A percentile compares a stretch with the other conserved stretches of the same genome.
These are phyloP conservation scores for Colletotrichum costaricense DNA, from an alignment of 2,329 filamentous ascomycete genomes.

Conservation along the genomic window DNA sequence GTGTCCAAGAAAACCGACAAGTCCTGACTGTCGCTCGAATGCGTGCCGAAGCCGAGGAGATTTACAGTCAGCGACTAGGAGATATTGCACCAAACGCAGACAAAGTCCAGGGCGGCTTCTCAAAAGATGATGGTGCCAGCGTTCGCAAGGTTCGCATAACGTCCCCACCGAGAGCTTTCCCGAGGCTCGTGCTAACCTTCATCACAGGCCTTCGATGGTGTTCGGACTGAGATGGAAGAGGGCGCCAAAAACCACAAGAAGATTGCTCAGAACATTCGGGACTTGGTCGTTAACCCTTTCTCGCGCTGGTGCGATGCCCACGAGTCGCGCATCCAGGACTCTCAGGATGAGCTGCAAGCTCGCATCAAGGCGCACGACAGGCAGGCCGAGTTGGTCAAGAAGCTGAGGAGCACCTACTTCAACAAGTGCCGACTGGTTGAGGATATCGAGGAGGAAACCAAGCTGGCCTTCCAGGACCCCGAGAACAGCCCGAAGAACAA, in stretches of 20 bases:
- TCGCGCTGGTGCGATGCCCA: constrained; percentile 96
- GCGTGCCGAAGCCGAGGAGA: constrained; percentile 95
- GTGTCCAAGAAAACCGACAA: constrained; percentile 94
- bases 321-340: constrained; percentile 89
- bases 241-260: constrained; percentile 91
- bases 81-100: constrained; percentile 87
- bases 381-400: constrained; percentile 90
- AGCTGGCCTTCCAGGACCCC: constrained; percentile 94
- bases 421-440: constrained; percentile 98
- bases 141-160: constrained; percentile 74
- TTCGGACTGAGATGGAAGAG: constrained; percentile 92
- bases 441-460: constrained; percentile 98
- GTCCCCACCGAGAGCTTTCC: constrained; percentile 1
- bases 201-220: constrained; percentile 87
- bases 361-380: constrained; percentile 94
- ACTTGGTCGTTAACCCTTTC: constrained; percentile 95
- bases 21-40: constrained; percentile 90
- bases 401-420: constrained; percentile 95
- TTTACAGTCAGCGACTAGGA: constrained; percentile 82
- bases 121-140: constrained; percentile 93
- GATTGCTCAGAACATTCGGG: constrained; percentile 95
- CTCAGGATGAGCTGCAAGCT: constrained; percentile 91
- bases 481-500: constrained; percentile 74
- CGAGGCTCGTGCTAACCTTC: constrained; percentile 36
- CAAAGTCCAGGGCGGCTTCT: constrained; percentile 85